Evolutionary conservation across 2,329 filamentous ascomycete species (phyloP).

Genomic region (Cytospora chrysosperma): DNA sequence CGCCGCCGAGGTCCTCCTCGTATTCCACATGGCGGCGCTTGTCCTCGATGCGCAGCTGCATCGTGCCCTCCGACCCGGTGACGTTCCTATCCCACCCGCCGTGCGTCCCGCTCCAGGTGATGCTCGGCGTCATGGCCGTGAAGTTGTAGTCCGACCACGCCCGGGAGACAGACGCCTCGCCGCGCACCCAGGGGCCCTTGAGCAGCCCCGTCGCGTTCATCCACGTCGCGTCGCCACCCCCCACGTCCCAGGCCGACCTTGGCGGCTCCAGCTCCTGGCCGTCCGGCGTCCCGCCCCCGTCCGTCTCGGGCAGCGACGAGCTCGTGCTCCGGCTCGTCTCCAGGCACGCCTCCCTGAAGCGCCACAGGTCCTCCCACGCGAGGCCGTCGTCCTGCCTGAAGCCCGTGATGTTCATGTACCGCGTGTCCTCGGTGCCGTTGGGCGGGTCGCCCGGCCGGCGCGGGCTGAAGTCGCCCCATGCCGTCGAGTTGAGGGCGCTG

Average conservation of each 20-base stretch:
- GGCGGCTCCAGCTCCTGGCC: not conserved
- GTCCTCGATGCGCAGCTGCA: constrained; percentile 67
- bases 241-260: constrained; percentile 31
- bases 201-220: constrained; percentile 76
- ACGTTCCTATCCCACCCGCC: constrained; percentile 75
- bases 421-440: constrained; percentile 34
- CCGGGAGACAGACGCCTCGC: constrained; percentile 46
- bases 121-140: constrained; percentile 60
- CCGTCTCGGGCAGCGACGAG: constrained; percentile 40
- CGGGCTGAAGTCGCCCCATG: constrained; percentile 61
- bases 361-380: constrained; percentile 71
- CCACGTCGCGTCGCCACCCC: constrained; percentile 55
- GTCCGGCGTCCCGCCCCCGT: constrained; percentile 36
- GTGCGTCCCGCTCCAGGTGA: constrained; percentile 61
- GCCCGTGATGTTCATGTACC: constrained; percentile 72
- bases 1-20: constrained; percentile 33
- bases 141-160: constrained; percentile 59
- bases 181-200: constrained; percentile 72
- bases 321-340: constrained; percentile 58
- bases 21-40: constrained; percentile 45
- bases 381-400: constrained; percentile 72
- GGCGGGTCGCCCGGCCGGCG: constrained; percentile 31
- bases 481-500: constrained; percentile 52
- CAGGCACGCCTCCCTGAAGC: constrained; percentile 64
- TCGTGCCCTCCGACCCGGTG: constrained; percentile 68